A percentile compares a stretch with the other conserved stretches of the same genome.
phyloP scores from a whole-genome alignment of 306 rosid species.

The Potentilla sterilis region DNA sequence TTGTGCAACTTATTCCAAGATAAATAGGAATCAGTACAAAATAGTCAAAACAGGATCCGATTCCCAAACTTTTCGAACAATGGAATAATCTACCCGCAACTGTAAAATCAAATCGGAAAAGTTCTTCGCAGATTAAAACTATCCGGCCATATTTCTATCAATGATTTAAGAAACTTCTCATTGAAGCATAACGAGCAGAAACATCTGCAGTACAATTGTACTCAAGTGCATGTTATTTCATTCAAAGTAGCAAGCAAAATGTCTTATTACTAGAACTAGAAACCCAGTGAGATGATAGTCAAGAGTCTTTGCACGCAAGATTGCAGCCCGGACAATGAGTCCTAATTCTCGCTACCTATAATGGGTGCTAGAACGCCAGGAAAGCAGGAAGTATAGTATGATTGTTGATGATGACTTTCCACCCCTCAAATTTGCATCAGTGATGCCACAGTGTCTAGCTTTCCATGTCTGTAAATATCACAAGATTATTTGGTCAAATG shows the following conservation, averaged over 20 bases:
- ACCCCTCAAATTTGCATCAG: neutral
- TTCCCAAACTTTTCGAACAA: neutral
- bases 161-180: neutral
- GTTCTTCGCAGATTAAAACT: neutral
- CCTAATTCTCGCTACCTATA: neutral
- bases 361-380: neutral
- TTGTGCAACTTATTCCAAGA: constrained; percentile 17
- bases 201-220: neutral
- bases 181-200: neutral
- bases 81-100: neutral
- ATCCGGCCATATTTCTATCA: neutral
- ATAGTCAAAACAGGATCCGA: neutral
- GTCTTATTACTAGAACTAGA: neutral
- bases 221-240: neutral
- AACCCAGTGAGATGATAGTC: neutral
- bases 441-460: neutral
- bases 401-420: neutral
- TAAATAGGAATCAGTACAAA: neutral
- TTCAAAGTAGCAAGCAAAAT: neutral
- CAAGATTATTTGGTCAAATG: neutral
- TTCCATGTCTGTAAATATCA: neutral
- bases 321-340: neutral
- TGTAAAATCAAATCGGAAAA: neutral
- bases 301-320: neutral
- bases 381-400: neutral